Percentiles rank a stretch among this genome's conserved stretches.
phyloP scores from a whole-genome alignment of 345 rosid genomes.

The Citrus sp. region DNA sequence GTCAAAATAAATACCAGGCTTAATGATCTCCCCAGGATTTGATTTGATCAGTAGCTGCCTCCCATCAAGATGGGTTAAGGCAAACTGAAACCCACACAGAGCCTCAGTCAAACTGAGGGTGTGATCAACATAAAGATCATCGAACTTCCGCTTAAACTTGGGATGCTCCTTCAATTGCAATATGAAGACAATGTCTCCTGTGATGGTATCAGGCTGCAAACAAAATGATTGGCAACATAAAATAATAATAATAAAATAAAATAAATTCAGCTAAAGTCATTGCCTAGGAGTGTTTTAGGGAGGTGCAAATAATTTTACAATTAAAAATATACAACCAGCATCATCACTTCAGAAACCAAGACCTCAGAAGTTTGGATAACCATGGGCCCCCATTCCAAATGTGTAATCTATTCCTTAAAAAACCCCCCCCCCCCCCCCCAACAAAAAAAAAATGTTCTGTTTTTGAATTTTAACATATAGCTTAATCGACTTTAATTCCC shows the following conservation, averaged over 20 bases:
- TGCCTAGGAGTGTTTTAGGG: neutral
- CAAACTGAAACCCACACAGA: constrained; percentile 67
- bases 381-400: neutral
- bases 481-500: neutral
- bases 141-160: constrained; percentile 45
- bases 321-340: neutral
- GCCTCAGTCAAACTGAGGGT: constrained; percentile 54
- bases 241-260: neutral
- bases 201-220: constrained; percentile 43
- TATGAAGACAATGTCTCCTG: constrained; percentile 50
- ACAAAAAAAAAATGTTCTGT: neutral
- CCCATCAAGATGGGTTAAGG: constrained; percentile 54
- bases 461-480: neutral
- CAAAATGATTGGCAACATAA: neutral
- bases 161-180: constrained; percentile 55
- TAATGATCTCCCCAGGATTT: constrained; percentile 55
- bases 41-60: constrained; percentile 67
- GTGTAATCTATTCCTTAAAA: neutral
- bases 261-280: neutral
- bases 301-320: neutral
- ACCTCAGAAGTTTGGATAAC: neutral
- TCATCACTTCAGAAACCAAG: neutral
- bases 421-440: too few species aligned
- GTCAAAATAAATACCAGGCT: constrained; percentile 40
- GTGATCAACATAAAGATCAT: constrained; percentile 43